phyloP scores from a whole-genome alignment of 352 stramenopile species.

The Globisporangium takayamanum region DNA sequence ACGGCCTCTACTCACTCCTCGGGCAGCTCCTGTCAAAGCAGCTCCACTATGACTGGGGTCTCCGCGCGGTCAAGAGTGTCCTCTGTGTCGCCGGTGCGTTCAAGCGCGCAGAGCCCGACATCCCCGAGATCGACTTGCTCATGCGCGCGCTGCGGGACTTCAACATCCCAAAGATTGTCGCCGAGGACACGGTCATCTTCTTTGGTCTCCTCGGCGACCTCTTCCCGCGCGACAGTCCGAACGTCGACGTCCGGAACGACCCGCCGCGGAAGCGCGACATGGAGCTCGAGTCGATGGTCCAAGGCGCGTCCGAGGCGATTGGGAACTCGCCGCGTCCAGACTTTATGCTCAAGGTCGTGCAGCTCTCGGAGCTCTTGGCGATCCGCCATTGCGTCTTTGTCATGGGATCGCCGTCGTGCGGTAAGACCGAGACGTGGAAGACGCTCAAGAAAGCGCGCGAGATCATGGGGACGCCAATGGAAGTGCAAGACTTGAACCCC shows the following conservation, averaged over 20 bases:
- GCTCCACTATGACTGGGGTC: conserved; percentile 94
- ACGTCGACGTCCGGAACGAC: conserved; percentile 87
- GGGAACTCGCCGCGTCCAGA: conserved; percentile 74
- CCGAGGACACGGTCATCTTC: conserved; percentile 94
- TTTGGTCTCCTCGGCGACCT: conserved; percentile 92
- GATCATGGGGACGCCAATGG: conserved; percentile 84
- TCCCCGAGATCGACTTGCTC: conserved; percentile 90
- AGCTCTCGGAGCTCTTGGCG: conserved; percentile 92
- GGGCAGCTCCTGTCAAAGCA: conserved; percentile 92
- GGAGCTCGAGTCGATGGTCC: conserved; percentile 89
- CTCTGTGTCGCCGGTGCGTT: conserved; percentile 92
- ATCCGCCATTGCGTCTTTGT: conserved; percentile 97
- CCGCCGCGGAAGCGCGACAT: conserved; percentile 89
- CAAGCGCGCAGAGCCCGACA: conserved; percentile 92
- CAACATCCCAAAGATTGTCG: conserved; percentile 96
- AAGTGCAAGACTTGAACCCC: conserved; percentile 92
- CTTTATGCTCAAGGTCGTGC: conserved; percentile 93
- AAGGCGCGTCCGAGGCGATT: conserved; percentile 72
- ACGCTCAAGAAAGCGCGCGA: conserved; percentile 88
- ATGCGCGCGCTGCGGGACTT: conserved; percentile 96
- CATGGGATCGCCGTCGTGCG: conserved; percentile 91
- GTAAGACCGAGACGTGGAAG: conserved; percentile 95
- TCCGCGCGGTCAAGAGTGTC: conserved; percentile 94
- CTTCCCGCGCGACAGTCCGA: conserved; percentile 86
- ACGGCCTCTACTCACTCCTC: conserved; percentile 92